A percentile compares a stretch with the other conserved stretches of the same genome.
Evolutionary conservation across 257 asterid genomes (phyloP).

Genomic region (Craterostigma plantagineum): DNA sequence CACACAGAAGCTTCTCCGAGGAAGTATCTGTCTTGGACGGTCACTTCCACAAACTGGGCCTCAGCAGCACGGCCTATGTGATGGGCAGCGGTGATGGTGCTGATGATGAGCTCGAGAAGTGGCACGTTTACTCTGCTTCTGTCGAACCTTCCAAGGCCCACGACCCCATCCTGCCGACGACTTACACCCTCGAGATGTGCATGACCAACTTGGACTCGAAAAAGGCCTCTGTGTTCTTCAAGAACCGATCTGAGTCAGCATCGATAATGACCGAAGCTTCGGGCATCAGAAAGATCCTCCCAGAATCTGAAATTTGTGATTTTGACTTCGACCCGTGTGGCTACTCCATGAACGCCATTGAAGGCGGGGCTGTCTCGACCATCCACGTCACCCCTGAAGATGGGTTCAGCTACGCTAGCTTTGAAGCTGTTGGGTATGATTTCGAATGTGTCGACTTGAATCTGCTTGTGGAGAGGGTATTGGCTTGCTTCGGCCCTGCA

Average conservation of each 20-base stretch:
- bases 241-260: conserved; percentile 17
- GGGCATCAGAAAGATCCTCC: conserved; percentile 21
- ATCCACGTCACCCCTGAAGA: conserved; percentile 9
- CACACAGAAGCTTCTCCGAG: conserved; percentile 21
- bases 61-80: conserved; percentile 15
- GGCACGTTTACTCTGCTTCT: conserved; percentile 24
- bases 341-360: conserved; percentile 23
- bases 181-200: conserved; percentile 22
- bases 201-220: conserved; percentile 22
- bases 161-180: not conserved
- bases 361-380: conserved; percentile 7
- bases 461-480: conserved; percentile 12
- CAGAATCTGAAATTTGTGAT: conserved; percentile 16
- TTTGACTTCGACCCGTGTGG: conserved; percentile 23
- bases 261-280: conserved; percentile 18
- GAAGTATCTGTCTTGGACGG: conserved; percentile 19
- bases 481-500: conserved; percentile 17
- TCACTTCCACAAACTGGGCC: conserved; percentile 16
- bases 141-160: too few relatives aligned
- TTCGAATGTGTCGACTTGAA: conserved; percentile 10
- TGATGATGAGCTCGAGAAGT: conserved; percentile 12
- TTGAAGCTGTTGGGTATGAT: conserved; percentile 19
- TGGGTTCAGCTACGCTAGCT: conserved; percentile 27
- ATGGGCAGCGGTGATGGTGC: conserved; percentile 15
- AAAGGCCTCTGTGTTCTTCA: conserved; percentile 22